These are phyloP conservation scores for Besnoitia besnoiti DNA, from an alignment of 169 alveolate species.

Conservation along the genomic window DNA sequence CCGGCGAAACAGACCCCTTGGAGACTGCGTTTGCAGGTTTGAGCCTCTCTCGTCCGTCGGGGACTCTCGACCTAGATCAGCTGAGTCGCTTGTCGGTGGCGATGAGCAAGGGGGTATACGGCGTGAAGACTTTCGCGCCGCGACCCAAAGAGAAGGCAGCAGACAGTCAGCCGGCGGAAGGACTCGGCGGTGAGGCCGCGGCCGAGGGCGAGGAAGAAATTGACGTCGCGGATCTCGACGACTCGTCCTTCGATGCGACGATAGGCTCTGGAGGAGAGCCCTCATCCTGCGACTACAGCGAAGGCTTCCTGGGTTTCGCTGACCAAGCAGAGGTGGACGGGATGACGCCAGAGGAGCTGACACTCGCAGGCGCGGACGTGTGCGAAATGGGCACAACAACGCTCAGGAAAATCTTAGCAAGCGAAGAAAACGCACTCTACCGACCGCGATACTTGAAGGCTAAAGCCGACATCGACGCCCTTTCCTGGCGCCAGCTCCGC, in stretches of 20 bases:
- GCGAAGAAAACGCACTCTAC: not conserved
- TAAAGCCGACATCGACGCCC: not conserved
- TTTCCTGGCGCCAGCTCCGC: conserved; percentile 9
- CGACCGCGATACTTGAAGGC: not conserved
- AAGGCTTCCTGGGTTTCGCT: not conserved
- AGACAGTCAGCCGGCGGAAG: not conserved
- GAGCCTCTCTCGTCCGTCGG: not conserved
- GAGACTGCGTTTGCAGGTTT: not conserved
- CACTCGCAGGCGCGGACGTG: not conserved
- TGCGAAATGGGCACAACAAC: conserved; percentile 24
- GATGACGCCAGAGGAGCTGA: not conserved
- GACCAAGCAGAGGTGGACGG: conserved; percentile 34
- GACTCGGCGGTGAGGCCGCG: not conserved
- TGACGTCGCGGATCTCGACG: conserved; percentile 1
- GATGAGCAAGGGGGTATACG: conserved; percentile 26
- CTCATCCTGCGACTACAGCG: not conserved
- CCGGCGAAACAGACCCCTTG: not conserved
- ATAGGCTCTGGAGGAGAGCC: not conserved
- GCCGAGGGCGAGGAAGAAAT: not conserved
- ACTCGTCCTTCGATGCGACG: not conserved
- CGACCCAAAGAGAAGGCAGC: not conserved
- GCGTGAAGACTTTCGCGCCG: not conserved
- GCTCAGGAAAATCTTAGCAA: not conserved
- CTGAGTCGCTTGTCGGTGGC: not conserved
- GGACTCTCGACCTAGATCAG: not conserved